Percentiles rank a stretch among this genome's conserved stretches.
Conservation (phyloP, 2,329 filamentous ascomycete species). For the Penicillium janthinellum region DNA sequence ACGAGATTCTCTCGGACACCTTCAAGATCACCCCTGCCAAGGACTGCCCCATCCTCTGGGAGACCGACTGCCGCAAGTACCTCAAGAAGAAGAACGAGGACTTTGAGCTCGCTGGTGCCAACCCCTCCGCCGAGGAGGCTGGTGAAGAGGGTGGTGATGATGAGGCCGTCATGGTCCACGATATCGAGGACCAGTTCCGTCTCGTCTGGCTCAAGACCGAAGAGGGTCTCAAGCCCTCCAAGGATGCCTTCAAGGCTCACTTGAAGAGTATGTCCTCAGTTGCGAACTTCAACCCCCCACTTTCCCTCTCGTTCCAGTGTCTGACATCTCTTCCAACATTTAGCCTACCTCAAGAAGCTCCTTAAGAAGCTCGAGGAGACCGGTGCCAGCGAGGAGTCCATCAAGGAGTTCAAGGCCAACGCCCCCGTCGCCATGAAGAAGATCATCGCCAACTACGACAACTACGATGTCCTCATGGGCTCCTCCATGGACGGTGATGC, state of each 20-base stretch:
- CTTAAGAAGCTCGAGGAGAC: constrained; percentile 69
- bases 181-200: constrained; percentile 91
- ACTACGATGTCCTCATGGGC: constrained; percentile 93
- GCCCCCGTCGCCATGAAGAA: constrained; percentile 78
- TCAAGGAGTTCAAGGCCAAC: constrained; percentile 78
- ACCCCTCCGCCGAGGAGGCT: constrained; percentile 87
- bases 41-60: constrained; percentile 78
- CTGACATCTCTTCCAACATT: neutral
- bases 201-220: constrained; percentile 62
- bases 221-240: constrained; percentile 58
- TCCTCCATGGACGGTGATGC: constrained; percentile 90
- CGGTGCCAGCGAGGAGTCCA: constrained; percentile 58
- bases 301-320: neutral
- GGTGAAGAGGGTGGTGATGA: constrained; percentile 72
- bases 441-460: constrained; percentile 86
- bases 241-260: constrained; percentile 80
- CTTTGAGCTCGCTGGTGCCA: constrained; percentile 73
- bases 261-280: constrained; percentile 70
- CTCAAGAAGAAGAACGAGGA: constrained; percentile 68
- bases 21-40: constrained; percentile 67
- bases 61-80: constrained; percentile 92
- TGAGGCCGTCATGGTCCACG: constrained; percentile 69
- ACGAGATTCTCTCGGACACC: constrained; percentile 97
- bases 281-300: constrained; percentile 2
- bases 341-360: constrained; percentile 90